A percentile compares a stretch with the other conserved stretches of the same genome.
Conservation (phyloP, 139 green algal species). For the Chlamydomonas sphaeroides region DNA sequence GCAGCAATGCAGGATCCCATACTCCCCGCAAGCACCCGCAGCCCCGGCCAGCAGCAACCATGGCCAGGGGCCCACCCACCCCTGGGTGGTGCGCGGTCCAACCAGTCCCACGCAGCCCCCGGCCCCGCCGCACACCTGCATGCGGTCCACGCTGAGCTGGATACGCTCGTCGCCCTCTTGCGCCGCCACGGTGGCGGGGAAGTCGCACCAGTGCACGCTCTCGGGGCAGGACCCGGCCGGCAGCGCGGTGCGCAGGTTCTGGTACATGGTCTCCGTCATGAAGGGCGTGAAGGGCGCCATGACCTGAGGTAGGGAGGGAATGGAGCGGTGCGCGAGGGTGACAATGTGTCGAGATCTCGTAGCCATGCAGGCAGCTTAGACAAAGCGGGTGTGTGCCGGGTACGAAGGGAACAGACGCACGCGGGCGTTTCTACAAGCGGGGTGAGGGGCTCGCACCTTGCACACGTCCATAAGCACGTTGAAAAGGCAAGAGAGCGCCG, state of each 20-base stretch:
- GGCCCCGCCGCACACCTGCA: slow-evolving; percentile 67
- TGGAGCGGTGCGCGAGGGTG: not conserved
- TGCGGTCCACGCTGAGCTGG: slow-evolving; percentile 84
- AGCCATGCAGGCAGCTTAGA: not conserved
- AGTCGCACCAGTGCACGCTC: slow-evolving; percentile 89
- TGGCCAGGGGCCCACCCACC: too few relatives aligned
- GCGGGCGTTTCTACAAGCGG: too few relatives aligned
- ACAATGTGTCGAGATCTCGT: too few relatives aligned
- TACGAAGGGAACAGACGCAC: too few relatives aligned
- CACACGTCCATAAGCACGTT: slow-evolving; percentile 90
- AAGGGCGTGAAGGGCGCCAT: slow-evolving; percentile 99
- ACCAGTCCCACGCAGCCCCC: too few relatives aligned
- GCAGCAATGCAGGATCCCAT: too few relatives aligned
- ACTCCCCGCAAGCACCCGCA: too few relatives aligned
- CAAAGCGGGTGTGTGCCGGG: not conserved
- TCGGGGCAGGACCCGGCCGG: slow-evolving; percentile 58
- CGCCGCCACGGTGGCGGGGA: slow-evolving; percentile 65
- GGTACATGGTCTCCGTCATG: slow-evolving; percentile 98
- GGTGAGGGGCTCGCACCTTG: slow-evolving; percentile 65
- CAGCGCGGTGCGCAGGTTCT: slow-evolving; percentile 85
- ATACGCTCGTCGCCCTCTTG: slow-evolving; percentile 69
- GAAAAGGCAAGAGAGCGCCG: slow-evolving; percentile 82
- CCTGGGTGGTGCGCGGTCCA: too few relatives aligned
- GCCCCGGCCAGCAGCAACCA: too few relatives aligned
- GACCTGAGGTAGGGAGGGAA: slow-evolving; percentile 42